Conservation (phyloP, 2,329 filamentous ascomycete genomes). For the Aspergillus sp. region DNA sequence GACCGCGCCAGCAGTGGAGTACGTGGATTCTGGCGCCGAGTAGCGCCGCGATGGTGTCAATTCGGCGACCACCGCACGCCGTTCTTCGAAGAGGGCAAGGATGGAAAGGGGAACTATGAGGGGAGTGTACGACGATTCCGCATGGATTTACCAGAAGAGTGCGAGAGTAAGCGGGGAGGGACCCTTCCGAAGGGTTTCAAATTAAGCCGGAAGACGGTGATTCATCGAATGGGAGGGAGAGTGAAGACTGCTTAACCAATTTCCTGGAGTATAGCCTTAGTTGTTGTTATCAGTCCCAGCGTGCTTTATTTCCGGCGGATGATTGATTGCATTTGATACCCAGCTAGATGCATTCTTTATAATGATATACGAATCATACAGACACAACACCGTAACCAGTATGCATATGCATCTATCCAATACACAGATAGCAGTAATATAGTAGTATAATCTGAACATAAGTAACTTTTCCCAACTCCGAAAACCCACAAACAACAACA, state of each 20-base stretch:
- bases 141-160: slow-evolving; percentile 45
- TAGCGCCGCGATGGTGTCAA: slow-evolving; percentile 45
- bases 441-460: too few species aligned
- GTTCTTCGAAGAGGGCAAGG: slow-evolving; percentile 45
- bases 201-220: slow-evolving; percentile 17
- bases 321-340: not conserved
- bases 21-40: slow-evolving; percentile 44
- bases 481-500: too few species aligned
- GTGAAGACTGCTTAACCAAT: not conserved
- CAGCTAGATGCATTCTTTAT: too few species aligned
- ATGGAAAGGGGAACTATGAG: slow-evolving; percentile 41
- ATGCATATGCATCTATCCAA: too few species aligned
- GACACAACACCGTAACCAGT: too few species aligned
- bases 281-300: too few species aligned
- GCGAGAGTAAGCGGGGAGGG: not conserved
- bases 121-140: slow-evolving; percentile 49
- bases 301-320: not conserved
- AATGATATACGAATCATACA: too few species aligned
- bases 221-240: slow-evolving; percentile 2
- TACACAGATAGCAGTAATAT: too few species aligned
- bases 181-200: slow-evolving; percentile 7
- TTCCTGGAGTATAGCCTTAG: too few species aligned
- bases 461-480: too few species aligned
- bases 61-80: slow-evolving; percentile 34
- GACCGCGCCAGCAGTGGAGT: slow-evolving; percentile 45